Conservation (phyloP, 169 alveolate genomes). For the Plasmodium cynomolgi region DNA sequence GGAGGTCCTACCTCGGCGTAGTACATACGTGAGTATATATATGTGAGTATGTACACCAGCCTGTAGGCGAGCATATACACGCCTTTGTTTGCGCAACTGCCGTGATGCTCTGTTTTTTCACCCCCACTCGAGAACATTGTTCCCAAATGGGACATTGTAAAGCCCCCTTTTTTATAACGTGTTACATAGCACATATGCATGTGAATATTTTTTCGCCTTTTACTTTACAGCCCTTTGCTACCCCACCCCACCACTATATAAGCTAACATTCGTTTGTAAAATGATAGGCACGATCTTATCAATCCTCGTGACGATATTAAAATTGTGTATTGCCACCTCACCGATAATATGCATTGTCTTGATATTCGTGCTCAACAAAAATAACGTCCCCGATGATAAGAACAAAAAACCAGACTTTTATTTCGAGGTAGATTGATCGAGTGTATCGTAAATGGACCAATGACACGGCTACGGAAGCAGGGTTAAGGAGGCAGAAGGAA, state of each 20-base stretch:
- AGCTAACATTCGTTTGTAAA: conserved; percentile 12
- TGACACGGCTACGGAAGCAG: neutral
- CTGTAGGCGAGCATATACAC: neutral
- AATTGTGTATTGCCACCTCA: conserved; percentile 60
- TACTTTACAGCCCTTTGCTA: neutral
- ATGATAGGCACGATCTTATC: conserved; percentile 60
- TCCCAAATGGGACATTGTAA: neutral
- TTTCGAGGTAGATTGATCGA: conserved; percentile 58
- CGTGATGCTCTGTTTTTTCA: neutral
- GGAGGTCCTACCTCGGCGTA: neutral
- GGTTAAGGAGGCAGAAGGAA: neutral
- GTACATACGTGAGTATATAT: neutral
- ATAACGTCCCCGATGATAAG: conserved; percentile 50
- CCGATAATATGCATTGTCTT: conserved; percentile 58
- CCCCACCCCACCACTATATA: neutral
- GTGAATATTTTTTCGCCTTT: neutral
- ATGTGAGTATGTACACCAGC: neutral
- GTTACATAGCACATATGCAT: neutral
- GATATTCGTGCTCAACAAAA: conserved; percentile 50
- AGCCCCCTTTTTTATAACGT: neutral
- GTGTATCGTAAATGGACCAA: neutral
- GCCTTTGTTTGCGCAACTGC: neutral
- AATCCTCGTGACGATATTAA: conserved; percentile 31
- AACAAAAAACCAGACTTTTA: conserved; percentile 50
- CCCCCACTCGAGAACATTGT: neutral